Conservation (phyloP, 768 basidiomycete species). For the Auricularia auricula-judae region DNA sequence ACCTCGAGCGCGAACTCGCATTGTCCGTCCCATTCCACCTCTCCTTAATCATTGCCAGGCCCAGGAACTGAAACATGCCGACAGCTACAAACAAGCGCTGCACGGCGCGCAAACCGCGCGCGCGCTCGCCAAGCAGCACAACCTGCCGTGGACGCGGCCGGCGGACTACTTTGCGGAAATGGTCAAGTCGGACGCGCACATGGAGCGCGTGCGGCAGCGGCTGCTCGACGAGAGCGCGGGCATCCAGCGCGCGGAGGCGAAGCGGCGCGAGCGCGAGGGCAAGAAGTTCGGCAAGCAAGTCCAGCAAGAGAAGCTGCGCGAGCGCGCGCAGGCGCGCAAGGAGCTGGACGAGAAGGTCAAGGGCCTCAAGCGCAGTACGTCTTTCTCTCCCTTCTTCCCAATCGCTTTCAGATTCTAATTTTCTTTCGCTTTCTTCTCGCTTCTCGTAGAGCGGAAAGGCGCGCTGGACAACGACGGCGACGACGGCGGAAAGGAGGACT, state of each 20-base stretch:
- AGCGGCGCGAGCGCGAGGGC: constrained; percentile 81
- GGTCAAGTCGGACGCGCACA: constrained; percentile 95
- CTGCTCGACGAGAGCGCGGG: constrained; percentile 78
- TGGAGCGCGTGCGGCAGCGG: constrained; percentile 90
- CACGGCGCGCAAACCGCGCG: constrained; percentile 70
- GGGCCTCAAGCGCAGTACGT: constrained; percentile 81
- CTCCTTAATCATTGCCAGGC: too few species aligned
- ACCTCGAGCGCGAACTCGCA: constrained; percentile 88
- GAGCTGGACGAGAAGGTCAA: constrained; percentile 82
- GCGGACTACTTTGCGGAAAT: constrained; percentile 96
- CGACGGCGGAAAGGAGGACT: constrained; percentile 45
- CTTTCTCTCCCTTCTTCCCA: constrained; percentile 1
- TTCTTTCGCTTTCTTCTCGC: not conserved
- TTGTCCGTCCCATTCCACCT: constrained; percentile 49
- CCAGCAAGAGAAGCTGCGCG: constrained; percentile 87
- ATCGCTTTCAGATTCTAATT: not conserved
- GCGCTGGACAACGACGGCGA: constrained; percentile 54
- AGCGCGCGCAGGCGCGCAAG: constrained; percentile 82
- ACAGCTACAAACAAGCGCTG: constrained; percentile 91
- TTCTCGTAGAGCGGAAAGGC: constrained; percentile 65
- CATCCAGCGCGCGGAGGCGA: constrained; percentile 88
- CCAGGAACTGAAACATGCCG: too few species aligned
- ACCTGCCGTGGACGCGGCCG: constrained; percentile 83
- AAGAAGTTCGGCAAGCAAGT: constrained; percentile 99
- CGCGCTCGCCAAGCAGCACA: constrained; percentile 63